Base-by-base conservation (phyloP, 805 yeast species). In the Candida arabinofermentans region DNA sequence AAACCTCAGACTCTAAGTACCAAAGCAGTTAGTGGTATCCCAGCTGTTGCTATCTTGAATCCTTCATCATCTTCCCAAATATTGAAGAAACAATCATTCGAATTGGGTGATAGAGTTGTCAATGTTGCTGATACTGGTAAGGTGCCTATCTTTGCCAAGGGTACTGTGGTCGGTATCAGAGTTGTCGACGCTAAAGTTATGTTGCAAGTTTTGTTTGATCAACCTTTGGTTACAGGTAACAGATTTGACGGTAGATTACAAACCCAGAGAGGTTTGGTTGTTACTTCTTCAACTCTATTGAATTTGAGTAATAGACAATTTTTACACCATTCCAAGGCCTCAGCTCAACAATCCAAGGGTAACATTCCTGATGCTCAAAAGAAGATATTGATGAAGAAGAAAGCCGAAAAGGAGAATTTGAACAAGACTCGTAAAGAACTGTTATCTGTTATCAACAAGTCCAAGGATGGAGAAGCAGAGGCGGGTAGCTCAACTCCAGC, bases 31-130 rank as follows among this genome's bases (percentile, higher is more conserved):
- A 82, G 79, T 49, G 86, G 88, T 40, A 93, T 90, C 49, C 97
- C 97, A 38, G 75, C 83, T 42, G 79, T 76, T 31, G 96, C 97
- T 0, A 73, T 93, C 23, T 68, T 93, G 45, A 79, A 84, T 51
- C 91, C 96, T 7, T 64, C 75, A 24, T 78, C 74, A 30, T 86
- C 96, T 0, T 77, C 76, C 57, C 81, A 83, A 54, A 70, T 80
- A 49, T 71, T 93, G 50, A 76, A 83, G 42, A 72, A 74, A 31
- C 99, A 93, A 67, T 66, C 71, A 35, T 93, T 93, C 59, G 73
- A 75, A 23, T 70, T 93, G 18, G 99, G 99, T 54, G 97, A 93
- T 57, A 77, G 99, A 46, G 87, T 93, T 24, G 75, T 86, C 19
- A 89, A 86, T 51, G 85, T 88, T 18, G 83, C 84, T 53, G 86